These are phyloP conservation scores for Kwoniella sp. DNA, from an alignment of 768 basidiomycete species.

Conservation along the genomic window DNA sequence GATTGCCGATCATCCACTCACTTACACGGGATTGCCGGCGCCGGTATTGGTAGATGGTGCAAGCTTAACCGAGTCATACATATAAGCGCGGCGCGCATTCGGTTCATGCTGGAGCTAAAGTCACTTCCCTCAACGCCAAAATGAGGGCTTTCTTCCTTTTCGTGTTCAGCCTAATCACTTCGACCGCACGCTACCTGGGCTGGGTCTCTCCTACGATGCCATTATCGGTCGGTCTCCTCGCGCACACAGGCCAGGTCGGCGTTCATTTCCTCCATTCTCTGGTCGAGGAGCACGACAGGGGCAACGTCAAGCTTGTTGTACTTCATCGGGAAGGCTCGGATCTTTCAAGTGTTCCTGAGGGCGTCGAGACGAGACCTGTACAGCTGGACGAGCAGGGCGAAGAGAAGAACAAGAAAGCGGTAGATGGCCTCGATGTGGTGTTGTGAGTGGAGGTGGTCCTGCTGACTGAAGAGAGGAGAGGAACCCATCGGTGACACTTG, in stretches of 20 bases:
- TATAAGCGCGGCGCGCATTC: too few species aligned
- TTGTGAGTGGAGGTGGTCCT: constrained; percentile 22
- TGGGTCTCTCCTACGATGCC: not conserved
- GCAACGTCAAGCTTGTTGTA: constrained; percentile 8
- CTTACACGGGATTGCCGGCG: too few species aligned
- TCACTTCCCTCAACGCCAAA: too few species aligned
- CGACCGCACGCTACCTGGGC: not conserved
- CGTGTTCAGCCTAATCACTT: not conserved
- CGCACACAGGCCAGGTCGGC: constrained; percentile 15
- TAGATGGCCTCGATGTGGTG: constrained; percentile 15
- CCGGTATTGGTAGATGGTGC: too few species aligned
- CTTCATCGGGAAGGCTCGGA: constrained; percentile 17
- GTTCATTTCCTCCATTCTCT: constrained; percentile 2
- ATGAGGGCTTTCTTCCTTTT: not conserved
- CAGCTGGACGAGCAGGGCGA: constrained; percentile 6
- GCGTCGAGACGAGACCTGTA: constrained; percentile 9
- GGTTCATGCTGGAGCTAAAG: too few species aligned
- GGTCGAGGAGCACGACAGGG: constrained; percentile 1
- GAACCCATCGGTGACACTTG: not conserved
- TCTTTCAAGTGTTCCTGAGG: constrained; percentile 13
- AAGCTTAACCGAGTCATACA: too few species aligned
- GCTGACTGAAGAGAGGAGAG: too few species aligned
- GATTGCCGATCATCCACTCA: too few species aligned
- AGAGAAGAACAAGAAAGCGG: constrained; percentile 6
- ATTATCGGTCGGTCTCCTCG: constrained; percentile 6